Conservation (phyloP, 1,139 yeast genomes). For the Yamadazyma conglobata region DNA sequence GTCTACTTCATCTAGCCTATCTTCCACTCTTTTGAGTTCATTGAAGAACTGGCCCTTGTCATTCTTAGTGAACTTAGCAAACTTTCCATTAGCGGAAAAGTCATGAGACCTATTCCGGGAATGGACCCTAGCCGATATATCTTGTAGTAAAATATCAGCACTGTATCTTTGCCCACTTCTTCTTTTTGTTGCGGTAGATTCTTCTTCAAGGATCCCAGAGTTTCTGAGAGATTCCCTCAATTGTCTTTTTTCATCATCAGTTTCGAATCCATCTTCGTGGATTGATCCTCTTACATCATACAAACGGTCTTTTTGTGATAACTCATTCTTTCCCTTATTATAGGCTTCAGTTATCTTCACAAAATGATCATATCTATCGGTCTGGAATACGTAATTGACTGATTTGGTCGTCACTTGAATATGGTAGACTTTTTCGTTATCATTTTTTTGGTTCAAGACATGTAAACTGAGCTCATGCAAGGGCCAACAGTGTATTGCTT, state of each 20-base stretch:
- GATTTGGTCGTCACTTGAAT: constrained; percentile 48
- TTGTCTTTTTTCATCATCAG: constrained; percentile 38
- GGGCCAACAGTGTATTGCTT: constrained; percentile 82
- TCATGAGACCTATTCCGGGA: constrained; percentile 53
- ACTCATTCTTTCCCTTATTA: constrained; percentile 62
- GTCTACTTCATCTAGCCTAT: constrained; percentile 63
- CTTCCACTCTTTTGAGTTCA: constrained; percentile 55
- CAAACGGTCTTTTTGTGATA: constrained; percentile 47
- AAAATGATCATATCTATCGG: constrained; percentile 61
- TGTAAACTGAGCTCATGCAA: constrained; percentile 56
- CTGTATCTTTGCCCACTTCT: constrained; percentile 29
- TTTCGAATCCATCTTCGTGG: constrained; percentile 17
- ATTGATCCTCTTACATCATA: constrained; percentile 25
- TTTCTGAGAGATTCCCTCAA: constrained; percentile 39
- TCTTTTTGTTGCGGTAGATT: constrained; percentile 18
- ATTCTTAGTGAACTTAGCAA: constrained; percentile 13
- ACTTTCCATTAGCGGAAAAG: constrained; percentile 22
- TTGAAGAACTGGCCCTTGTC: constrained; percentile 32
- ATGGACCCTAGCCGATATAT: constrained; percentile 54
- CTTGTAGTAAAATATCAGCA: constrained; percentile 46
- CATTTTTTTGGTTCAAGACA: constrained; percentile 26
- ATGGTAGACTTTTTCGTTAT: constrained; percentile 28
- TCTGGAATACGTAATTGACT: constrained; percentile 57
- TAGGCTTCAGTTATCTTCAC: constrained; percentile 55
- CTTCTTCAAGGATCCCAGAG: constrained; percentile 33